These are phyloP conservation scores for Monosporascus sp. DNA, from an alignment of 2,329 filamentous ascomycete genomes.

Conservation along the genomic window DNA sequence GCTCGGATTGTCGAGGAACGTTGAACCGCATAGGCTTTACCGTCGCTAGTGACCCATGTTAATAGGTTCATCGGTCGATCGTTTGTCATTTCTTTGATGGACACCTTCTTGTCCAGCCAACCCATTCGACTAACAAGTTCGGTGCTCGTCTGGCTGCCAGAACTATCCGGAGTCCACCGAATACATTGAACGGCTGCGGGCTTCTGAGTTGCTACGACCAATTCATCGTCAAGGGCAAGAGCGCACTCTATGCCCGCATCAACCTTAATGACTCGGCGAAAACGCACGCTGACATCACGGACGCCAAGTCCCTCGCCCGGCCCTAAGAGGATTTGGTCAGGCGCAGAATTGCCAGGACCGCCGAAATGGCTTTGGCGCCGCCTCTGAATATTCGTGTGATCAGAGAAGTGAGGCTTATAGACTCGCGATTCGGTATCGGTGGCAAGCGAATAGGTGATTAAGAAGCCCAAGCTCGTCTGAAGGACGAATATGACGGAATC, in stretches of 20 bases:
- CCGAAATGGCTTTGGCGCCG: constrained; percentile 57
- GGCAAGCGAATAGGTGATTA: constrained; percentile 91
- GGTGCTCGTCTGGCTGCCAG: constrained; percentile 80
- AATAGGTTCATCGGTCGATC: constrained; percentile 95
- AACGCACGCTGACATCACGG: constrained; percentile 81
- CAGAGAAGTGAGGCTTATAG: constrained; percentile 76
- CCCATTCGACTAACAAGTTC: constrained; percentile 83
- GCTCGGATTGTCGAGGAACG: constrained; percentile 45
- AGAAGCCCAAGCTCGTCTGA: constrained; percentile 76
- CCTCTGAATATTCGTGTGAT: constrained; percentile 58
- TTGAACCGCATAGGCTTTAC: constrained; percentile 86
- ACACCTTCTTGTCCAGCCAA: constrained; percentile 75
- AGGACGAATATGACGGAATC: constrained; percentile 91
- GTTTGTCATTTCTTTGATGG: constrained; percentile 79
- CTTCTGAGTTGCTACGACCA: constrained; percentile 85
- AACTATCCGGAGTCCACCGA: constrained; percentile 81
- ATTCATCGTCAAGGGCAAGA: constrained; percentile 84
- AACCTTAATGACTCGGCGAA: constrained; percentile 96
- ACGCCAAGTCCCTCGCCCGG: constrained; percentile 79
- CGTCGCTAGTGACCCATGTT: constrained; percentile 87
- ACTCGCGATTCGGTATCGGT: constrained; percentile 77
- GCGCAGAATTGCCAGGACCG: constrained; percentile 47
- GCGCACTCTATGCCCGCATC: constrained; percentile 90
- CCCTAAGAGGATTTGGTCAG: constrained; percentile 63
- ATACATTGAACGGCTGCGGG: constrained; percentile 97